Conservation (phyloP, 441 rosid genomes). For the Aquilaria agallochum region DNA sequence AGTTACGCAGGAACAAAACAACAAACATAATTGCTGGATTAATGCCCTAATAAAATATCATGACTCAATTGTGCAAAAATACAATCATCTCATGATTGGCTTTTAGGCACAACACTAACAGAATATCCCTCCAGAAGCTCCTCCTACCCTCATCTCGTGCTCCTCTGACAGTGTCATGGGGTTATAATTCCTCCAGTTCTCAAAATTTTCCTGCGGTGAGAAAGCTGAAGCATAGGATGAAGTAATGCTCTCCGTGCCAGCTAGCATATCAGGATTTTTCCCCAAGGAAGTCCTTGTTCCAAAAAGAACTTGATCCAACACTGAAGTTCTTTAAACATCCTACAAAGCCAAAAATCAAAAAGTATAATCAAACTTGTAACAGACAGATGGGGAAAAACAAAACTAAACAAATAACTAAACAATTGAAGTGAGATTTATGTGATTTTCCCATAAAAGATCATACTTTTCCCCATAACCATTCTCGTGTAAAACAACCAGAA, state of each 20-base stretch:
- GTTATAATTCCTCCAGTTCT: slow-evolving; percentile 17
- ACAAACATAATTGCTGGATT: too few species aligned
- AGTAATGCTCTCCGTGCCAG: slow-evolving; percentile 13
- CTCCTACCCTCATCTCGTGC: slow-evolving; percentile 35
- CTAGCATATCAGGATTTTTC: slow-evolving; percentile 12
- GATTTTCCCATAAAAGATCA: not conserved
- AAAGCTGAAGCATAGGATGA: slow-evolving; percentile 26
- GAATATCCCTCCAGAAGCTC: slow-evolving; percentile 8
- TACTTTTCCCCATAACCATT: not conserved
- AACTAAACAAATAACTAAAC: not conserved
- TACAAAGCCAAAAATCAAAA: slow-evolving; percentile 10
- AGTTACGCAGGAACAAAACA: too few species aligned
- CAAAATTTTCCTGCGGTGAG: slow-evolving; percentile 23
- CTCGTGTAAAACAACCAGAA: not conserved
- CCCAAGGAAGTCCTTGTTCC: slow-evolving; percentile 18
- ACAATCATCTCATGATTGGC: too few species aligned
- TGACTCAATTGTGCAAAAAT: too few species aligned
- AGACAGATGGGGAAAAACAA: not conserved
- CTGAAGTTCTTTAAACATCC: slow-evolving; percentile 18
- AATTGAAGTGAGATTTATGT: not conserved
- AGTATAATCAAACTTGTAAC: too few species aligned
- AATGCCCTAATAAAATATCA: too few species aligned
- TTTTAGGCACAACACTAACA: too few species aligned
- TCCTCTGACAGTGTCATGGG: slow-evolving; percentile 44
- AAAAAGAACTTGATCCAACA: slow-evolving; percentile 8